Base-by-base conservation (phyloP, 768 basidiomycete species). In the Hebeloma cylindrosporum region DNA sequence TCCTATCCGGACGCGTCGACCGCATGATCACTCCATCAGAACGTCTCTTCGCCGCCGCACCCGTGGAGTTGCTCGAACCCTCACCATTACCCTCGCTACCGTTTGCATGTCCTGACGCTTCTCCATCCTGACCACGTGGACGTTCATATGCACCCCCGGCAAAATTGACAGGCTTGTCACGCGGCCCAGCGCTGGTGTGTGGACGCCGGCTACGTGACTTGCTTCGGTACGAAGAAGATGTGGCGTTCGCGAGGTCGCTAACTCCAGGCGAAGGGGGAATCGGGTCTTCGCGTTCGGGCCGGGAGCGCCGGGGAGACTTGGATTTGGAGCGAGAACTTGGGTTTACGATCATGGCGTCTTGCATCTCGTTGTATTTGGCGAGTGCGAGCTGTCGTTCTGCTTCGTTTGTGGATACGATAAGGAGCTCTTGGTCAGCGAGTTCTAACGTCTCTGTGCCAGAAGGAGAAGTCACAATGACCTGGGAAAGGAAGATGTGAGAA, bases 131-230 rank as follows among this genome's bases (percentile, higher is more conserved):
- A 16, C 40, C 50, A 40, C 50, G 52, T 46, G 53, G 40, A 21
- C 51, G 48, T 27, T 45, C 43, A 51, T 59, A 61, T 28, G 55
- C 52, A 20, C 50, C 51, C n/a, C 58, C 60, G 30, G 48, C 58
- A 48, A 66, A 67, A 40, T 61, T 64, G 39, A 62, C 60, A 22
- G 72, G 60, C 59, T 71, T 73, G 57, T 86, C 85, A 47, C 82
- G 69, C 20, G 79, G 81, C 9, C 85, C 85, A n/a, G 83, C 83
- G 47, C 82, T 83, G 17, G 85, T 88, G 58, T 88, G 85, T 25
- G 85, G 85, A 34, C 85, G 67, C 46, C 80, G 72, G 28, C 66
- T 60, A 32, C 61, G 52, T 14, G 56, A 46, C 60, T 70, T 52
- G 44, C 45, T 48, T 56, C 66, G 47, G 43, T 34, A 48, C 57